Evolutionary conservation across 2,329 filamentous ascomycete genomes (phyloP).

Genomic region (Colletotrichum sp.): DNA sequence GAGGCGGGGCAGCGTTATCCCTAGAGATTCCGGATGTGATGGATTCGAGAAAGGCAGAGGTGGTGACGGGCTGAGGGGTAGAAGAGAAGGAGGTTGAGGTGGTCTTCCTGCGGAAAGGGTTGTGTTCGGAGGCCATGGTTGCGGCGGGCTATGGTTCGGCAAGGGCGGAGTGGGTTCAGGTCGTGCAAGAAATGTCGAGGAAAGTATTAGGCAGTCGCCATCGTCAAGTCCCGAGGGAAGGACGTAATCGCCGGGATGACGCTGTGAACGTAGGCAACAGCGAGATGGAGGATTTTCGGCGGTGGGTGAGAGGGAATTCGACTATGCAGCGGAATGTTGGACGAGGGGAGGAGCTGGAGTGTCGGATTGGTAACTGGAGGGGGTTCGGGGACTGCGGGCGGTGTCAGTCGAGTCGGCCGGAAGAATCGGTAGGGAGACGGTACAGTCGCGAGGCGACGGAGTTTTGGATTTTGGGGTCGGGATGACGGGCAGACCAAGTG

Average conservation of each 20-base stretch:
- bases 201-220: conserved; percentile 15
- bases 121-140: conserved; percentile 37
- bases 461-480: not conserved
- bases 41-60: conserved; percentile 29
- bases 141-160: not conserved
- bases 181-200: not conserved
- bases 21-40: conserved; percentile 29
- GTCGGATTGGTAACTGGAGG: not conserved
- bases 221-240: conserved; percentile 1
- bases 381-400: conserved; percentile 12
- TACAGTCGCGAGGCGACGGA: not conserved
- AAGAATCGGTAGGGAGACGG: conserved; percentile 10
- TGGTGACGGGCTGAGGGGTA: conserved; percentile 26
- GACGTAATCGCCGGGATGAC: not conserved
- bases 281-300: not conserved
- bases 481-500: not conserved
- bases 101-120: conserved; percentile 56
- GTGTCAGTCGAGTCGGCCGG: conserved; percentile 12
- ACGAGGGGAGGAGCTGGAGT: not conserved
- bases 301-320: not conserved
- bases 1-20: conserved; percentile 22
- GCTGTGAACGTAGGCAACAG: not conserved
- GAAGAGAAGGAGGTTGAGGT: conserved; percentile 16
- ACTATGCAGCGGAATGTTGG: not conserved
- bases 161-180: not conserved